phyloP scores from a whole-genome alignment of 2,329 filamentous ascomycete species.

The Diaporthe destruens region DNA sequence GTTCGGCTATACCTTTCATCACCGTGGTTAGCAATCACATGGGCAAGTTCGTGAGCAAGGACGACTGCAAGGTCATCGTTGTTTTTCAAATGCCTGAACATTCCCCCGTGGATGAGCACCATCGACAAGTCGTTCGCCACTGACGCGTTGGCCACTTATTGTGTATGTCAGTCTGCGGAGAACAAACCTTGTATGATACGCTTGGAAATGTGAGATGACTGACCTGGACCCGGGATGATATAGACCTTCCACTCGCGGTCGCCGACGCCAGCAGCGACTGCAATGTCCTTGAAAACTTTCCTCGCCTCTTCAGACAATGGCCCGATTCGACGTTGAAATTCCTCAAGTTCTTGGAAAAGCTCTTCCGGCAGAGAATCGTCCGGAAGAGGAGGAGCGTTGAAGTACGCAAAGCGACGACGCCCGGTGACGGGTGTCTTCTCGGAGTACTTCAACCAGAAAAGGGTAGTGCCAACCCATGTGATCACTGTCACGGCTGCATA shows the following conservation, averaged over 20 bases:
- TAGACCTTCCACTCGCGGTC: background rate
- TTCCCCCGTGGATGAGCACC: background rate
- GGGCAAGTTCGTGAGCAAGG: slow-evolving; percentile 1
- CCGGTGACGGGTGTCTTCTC: background rate
- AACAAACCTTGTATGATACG: background rate
- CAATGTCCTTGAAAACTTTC: background rate
- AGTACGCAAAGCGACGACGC: background rate
- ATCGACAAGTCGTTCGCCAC: background rate
- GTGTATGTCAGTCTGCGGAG: background rate
- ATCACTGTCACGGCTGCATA: background rate
- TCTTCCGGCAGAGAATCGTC: background rate
- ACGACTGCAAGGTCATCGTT: background rate
- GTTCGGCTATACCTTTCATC: background rate
- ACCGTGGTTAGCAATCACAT: background rate
- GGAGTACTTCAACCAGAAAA: background rate
- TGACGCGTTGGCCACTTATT: background rate
- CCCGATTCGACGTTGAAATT: background rate
- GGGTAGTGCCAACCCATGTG: background rate
- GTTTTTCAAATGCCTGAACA: background rate
- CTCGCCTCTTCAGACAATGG: background rate
- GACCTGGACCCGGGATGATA: background rate
- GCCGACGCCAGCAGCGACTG: background rate
- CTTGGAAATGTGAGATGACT: background rate
- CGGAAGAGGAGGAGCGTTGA: background rate
- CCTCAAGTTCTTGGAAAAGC: background rate